phyloP scores from a whole-genome alignment of 1,284 basidiomycete species.

The Rhodotorula sp. region DNA sequence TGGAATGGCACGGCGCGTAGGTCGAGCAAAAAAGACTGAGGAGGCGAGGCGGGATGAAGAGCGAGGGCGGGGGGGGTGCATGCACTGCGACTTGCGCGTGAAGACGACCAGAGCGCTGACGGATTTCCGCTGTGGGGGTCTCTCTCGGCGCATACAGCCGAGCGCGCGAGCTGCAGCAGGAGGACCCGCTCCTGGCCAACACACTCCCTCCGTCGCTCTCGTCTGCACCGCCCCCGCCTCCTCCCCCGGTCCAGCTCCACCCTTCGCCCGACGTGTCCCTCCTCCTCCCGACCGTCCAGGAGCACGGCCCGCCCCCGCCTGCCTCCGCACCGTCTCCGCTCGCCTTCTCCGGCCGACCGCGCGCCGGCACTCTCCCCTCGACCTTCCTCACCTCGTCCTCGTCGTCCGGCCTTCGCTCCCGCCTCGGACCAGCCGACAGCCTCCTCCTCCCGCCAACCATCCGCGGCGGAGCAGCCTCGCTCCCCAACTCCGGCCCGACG shows the following conservation, averaged over 20 bases:
- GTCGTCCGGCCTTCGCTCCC: conserved; percentile 2
- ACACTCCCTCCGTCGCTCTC: neutral
- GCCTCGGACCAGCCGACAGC: conserved; percentile 5
- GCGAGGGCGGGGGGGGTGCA: neutral
- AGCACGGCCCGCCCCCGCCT: neutral
- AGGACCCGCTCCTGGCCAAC: conserved; percentile 4
- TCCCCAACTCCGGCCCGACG: conserved; percentile 28
- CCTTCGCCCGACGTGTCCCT: neutral
- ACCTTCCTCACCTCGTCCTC: conserved; percentile 20
- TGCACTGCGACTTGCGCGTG: neutral
- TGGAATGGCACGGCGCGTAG: too few species aligned
- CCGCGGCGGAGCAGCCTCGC: conserved; percentile 8
- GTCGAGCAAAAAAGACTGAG: too few species aligned
- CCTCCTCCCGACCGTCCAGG: conserved; percentile 2
- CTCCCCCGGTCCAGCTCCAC: neutral
- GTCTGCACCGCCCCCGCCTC: neutral
- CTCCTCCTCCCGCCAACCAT: conserved; percentile 9
- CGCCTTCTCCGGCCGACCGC: conserved; percentile 10
- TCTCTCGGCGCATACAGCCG: neutral
- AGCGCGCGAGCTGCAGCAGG: conserved; percentile 21
- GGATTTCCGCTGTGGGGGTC: neutral
- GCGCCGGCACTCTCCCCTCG: conserved; percentile 37
- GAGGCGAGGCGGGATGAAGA: too few species aligned
- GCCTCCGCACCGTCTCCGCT: neutral
- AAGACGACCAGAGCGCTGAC: neutral